These are phyloP conservation scores for Boletellus deceptivus DNA, from an alignment of 1,284 basidiomycete genomes.

Conservation along the genomic window DNA sequence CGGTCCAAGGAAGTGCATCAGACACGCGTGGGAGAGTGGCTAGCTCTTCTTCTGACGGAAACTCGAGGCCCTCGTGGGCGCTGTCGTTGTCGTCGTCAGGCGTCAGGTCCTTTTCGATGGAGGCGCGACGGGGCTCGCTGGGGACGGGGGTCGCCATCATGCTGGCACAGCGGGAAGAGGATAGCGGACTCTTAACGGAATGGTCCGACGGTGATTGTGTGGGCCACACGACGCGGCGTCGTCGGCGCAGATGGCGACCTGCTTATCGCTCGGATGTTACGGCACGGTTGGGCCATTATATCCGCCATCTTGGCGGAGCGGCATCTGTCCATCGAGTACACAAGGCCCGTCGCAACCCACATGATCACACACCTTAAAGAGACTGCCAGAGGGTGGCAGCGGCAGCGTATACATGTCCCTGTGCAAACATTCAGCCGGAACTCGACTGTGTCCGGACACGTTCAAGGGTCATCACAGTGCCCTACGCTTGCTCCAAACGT, in stretches of 20 bases:
- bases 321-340: too few species aligned
- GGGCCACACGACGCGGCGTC: too few species aligned
- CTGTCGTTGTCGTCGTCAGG: conserved; percentile 35
- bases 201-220: too few species aligned
- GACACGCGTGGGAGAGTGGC: conserved; percentile 59
- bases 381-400: background rate
- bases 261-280: too few species aligned
- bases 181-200: too few species aligned
- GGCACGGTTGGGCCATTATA: too few species aligned
- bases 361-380: conserved; percentile 13
- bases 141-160: conserved; percentile 9
- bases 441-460: conserved; percentile 23
- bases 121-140: conserved; percentile 3
- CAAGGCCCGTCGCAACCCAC: conserved; percentile 14
- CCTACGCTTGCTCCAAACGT: background rate
- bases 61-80: conserved; percentile 55
- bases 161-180: background rate
- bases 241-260: too few species aligned
- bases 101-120: conserved; percentile 14
- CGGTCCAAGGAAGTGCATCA: conserved; percentile 63
- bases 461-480: too few species aligned
- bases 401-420: background rate
- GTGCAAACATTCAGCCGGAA: too few species aligned
- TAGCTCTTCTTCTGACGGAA: conserved; percentile 71
- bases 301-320: too few species aligned